These are phyloP conservation scores for Aureobasidium lini DNA, from an alignment of 2,329 filamentous ascomycete genomes.

Conservation along the genomic window DNA sequence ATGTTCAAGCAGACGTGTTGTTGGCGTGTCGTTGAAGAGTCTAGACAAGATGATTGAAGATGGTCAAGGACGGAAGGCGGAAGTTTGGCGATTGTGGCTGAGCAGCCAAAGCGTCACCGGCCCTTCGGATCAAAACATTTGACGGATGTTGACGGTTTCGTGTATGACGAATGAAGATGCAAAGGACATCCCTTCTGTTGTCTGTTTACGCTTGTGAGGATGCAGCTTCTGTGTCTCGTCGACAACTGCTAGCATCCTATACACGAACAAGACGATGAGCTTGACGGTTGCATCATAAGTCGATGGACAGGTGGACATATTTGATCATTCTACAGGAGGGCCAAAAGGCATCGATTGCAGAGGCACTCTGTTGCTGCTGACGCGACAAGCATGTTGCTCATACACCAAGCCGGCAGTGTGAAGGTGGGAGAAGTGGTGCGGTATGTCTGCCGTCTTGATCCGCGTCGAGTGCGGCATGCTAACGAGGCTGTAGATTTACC, in stretches of 20 bases:
- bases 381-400: conserved; percentile 61
- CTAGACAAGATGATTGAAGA: background rate
- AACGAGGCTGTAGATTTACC: conserved; percentile 49
- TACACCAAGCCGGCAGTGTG: conserved; percentile 84
- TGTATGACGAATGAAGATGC: background rate
- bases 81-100: background rate
- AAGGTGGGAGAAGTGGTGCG: conserved; percentile 92
- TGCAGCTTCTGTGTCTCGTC: background rate
- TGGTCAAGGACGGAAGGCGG: background rate
- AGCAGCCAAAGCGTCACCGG: background rate
- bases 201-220: background rate
- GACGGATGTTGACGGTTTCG: background rate
- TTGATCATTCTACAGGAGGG: background rate
- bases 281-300: conserved; percentile 4
- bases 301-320: conserved; percentile 5
- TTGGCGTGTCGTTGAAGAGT: background rate
- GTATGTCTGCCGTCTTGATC: conserved; percentile 37
- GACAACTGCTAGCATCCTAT: background rate
- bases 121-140: conserved; percentile 5
- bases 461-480: background rate
- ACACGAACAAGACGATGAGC: background rate
- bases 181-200: background rate
- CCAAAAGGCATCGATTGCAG: background rate
- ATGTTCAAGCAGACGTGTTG: background rate
- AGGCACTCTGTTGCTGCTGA: background rate